Evolutionary conservation across 352 stramenopile genomes (phyloP).

Genomic region (Poterioochromonas sp.): DNA sequence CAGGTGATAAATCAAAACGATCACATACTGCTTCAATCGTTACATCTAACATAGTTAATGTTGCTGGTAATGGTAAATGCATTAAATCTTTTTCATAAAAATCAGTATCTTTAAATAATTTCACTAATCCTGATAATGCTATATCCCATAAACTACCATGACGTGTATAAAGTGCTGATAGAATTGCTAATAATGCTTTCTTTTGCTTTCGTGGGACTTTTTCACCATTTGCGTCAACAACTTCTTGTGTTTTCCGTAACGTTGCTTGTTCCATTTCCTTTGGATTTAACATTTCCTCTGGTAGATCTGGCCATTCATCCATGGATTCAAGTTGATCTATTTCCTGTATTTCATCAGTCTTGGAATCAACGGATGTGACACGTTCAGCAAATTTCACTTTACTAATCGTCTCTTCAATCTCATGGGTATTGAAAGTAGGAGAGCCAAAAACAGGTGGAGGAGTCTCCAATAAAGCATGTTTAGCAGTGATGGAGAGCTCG

Average conservation of each 20-base stretch:
- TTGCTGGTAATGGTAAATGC: neutral
- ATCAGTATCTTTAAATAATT: slow-evolving; percentile 18
- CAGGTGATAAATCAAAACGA: slow-evolving; percentile 9
- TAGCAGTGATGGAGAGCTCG: too few relatives aligned
- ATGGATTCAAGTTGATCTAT: neutral
- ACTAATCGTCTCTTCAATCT: neutral
- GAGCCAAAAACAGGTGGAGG: neutral
- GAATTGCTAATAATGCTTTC: neutral
- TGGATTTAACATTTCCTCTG: neutral
- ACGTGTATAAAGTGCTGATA: neutral
- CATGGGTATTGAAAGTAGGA: neutral
- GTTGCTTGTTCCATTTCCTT: neutral
- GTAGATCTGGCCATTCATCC: neutral
- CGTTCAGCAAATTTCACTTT: neutral
- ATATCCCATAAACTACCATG: neutral
- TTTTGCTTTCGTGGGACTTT: neutral
- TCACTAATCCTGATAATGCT: neutral
- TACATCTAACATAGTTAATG: slow-evolving; percentile 27
- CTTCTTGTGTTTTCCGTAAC: neutral
- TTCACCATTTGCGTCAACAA: neutral
- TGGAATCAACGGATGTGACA: neutral
- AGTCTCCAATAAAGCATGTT: too few relatives aligned
- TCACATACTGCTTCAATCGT: slow-evolving; percentile 23
- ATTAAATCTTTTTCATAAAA: slow-evolving; percentile 18
- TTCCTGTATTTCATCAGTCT: neutral